Base-by-base conservation (phyloP, 768 basidiomycete genomes). In the Dendrothele bispora region DNA sequence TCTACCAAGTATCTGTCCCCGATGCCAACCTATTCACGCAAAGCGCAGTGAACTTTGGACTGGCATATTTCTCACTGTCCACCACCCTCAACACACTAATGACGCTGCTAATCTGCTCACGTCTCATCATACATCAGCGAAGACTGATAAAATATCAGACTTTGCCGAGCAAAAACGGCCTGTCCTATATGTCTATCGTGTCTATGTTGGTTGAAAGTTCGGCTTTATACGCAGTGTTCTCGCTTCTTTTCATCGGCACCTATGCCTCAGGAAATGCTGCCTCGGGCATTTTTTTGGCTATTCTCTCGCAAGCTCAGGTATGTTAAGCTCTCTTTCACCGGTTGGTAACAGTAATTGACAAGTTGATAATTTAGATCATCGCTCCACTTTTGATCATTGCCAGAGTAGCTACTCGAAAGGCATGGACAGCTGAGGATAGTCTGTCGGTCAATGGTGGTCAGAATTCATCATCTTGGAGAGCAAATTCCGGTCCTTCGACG, bases 191-290 rank as follows among this genome's bases (percentile, higher is more conserved):
- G 18, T 47, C 56, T 27, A 35, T 66, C 18, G 53, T 54, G 2
- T 49, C 64, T 5, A 64, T 72, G 54, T 37, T 73, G 14, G 50
- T 71, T 15, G 70, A 73, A 48, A 66, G 63, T 11, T 64, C 68
- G 1, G 54, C 56, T 3, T 47, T 64, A 5, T 68, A 64, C 21
- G 57, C 64, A 1, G 42, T 59, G 22, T 52, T 56, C 18, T 55
- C 62, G 2, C 17, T 68, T 22, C 36, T 66, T 15, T 54, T 68
- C 34, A 55, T 70, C 46, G 59, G 55, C 0, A 36, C 57, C 0
- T 69, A 64, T 45, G 58, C 56, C 1, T 27, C 44, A 12, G 39
- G 38, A 2, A 60, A 57, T 48, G 35, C 50, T 1, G 53, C 43
- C 12, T 47, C 51, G n/a, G 47, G 53, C 34, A 41, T 60, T 32